These are phyloP conservation scores for Cladosporium sp. DNA, from an alignment of 2,329 filamentous ascomycete species.

Conservation along the genomic window DNA sequence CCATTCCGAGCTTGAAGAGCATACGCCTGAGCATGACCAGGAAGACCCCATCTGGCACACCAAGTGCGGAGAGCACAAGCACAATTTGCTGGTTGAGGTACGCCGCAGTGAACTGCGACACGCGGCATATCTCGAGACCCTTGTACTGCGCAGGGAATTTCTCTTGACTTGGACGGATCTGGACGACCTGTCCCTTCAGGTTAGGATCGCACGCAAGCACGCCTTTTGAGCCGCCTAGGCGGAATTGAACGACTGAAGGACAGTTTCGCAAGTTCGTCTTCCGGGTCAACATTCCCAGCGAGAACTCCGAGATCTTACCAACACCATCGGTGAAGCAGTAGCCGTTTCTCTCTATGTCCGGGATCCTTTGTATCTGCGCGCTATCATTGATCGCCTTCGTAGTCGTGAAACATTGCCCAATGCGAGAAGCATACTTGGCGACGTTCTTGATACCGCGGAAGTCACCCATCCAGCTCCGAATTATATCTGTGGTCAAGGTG, in stretches of 20 bases:
- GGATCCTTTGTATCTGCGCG: conserved; percentile 59
- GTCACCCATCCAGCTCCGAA: conserved; percentile 82
- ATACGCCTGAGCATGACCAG: conserved; percentile 66
- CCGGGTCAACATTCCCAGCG: conserved; percentile 71
- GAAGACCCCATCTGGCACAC: conserved; percentile 69
- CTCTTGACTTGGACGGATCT: conserved; percentile 79
- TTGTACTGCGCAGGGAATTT: conserved; percentile 77
- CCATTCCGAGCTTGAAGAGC: conserved; percentile 65
- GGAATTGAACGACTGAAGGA: conserved; percentile 88
- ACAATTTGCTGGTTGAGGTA: conserved; percentile 91
- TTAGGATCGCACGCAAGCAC: conserved; percentile 72
- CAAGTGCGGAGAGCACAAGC: conserved; percentile 75
- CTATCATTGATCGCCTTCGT: conserved; percentile 71
- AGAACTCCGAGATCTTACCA: conserved; percentile 80
- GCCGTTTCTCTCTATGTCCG: conserved; percentile 68
- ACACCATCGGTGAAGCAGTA: conserved; percentile 88
- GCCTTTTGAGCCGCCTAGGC: conserved; percentile 89
- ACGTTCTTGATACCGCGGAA: conserved; percentile 78
- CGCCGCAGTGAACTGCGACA: conserved; percentile 73
- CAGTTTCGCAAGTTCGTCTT: conserved; percentile 64
- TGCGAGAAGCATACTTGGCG: conserved; percentile 84
- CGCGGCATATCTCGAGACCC: conserved; percentile 80
- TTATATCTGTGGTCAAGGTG: conserved; percentile 68
- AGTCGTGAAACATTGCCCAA: conserved; percentile 95
- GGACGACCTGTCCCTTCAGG: conserved; percentile 65